phyloP scores from a whole-genome alignment of 805 yeast species.

The Jamesozyma piceae region DNA sequence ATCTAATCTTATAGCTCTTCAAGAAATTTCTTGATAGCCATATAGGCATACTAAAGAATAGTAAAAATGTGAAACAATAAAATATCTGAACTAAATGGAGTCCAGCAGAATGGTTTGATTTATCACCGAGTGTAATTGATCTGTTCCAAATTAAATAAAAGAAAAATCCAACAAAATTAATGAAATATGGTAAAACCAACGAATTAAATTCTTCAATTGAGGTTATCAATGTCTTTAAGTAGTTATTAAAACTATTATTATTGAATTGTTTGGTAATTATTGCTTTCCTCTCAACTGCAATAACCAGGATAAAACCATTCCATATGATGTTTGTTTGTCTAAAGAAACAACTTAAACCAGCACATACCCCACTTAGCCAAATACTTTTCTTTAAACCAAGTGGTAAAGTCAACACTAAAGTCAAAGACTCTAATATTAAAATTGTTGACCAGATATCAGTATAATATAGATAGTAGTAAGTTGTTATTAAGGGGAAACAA shows the following conservation, averaged over 20 bases:
- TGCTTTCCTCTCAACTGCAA: slow-evolving; percentile 44
- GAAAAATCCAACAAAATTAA: slow-evolving; percentile 46
- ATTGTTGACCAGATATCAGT: slow-evolving; percentile 91
- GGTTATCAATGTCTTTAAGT: slow-evolving; percentile 32
- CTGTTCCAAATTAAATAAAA: slow-evolving; percentile 58
- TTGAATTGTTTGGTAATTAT: slow-evolving; percentile 35
- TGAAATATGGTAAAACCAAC: slow-evolving; percentile 39
- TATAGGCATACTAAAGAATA: slow-evolving; percentile 61
- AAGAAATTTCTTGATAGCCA: slow-evolving; percentile 48
- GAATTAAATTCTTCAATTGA: slow-evolving; percentile 30
- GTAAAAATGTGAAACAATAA: slow-evolving; percentile 60
- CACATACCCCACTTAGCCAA: slow-evolving; percentile 44
- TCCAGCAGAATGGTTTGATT: slow-evolving; percentile 66
- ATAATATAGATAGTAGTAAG: slow-evolving; percentile 72
- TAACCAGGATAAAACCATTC: slow-evolving; percentile 53
- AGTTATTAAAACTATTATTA: slow-evolving; percentile 31
- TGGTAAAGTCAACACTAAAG: slow-evolving; percentile 37
- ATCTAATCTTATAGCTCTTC: slow-evolving; percentile 31
- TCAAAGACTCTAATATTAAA: slow-evolving; percentile 47
- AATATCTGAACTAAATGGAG: slow-evolving; percentile 73
- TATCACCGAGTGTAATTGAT: slow-evolving; percentile 88
- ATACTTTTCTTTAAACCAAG: slow-evolving; percentile 30
- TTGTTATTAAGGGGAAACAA: slow-evolving; percentile 60
- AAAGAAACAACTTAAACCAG: slow-evolving; percentile 57
- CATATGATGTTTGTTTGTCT: slow-evolving; percentile 91